phyloP scores from a whole-genome alignment of 2,329 filamentous ascomycete species.

The Tolypocladium amazonense region DNA sequence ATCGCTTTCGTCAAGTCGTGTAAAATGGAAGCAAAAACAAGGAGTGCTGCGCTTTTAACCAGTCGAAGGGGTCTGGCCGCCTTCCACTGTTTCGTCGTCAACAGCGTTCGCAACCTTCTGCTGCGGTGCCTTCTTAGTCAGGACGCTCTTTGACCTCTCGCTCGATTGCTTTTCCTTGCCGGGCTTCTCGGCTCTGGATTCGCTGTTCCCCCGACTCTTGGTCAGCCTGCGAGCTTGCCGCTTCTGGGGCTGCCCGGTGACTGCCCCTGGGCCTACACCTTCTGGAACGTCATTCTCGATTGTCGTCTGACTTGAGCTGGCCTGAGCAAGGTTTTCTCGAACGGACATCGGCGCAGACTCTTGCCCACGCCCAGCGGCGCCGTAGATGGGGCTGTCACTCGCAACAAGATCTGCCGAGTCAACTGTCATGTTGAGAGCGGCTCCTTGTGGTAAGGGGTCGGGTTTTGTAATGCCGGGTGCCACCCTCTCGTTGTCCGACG shows the following conservation, averaged over 20 bases:
- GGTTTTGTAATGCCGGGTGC: conserved; percentile 5
- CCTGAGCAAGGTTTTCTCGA: neutral
- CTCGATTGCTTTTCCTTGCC: neutral
- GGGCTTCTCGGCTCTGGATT: conserved; percentile 19
- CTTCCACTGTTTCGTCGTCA: neutral
- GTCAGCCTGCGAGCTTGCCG: conserved; percentile 29
- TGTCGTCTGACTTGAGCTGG: conserved; percentile 12
- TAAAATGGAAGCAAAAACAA: neutral
- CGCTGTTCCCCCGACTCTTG: conserved; percentile 28
- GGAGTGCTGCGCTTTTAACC: neutral
- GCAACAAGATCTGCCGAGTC: conserved; percentile 13
- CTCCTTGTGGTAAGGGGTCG: conserved; percentile 20
- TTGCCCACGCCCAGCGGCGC: conserved; percentile 2
- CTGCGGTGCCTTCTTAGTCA: conserved; percentile 22
- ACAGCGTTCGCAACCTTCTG: neutral
- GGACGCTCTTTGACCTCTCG: conserved; percentile 18
- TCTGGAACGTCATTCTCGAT: conserved; percentile 23
- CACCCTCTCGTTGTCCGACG: conserved; percentile 2
- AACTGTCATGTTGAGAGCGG: conserved; percentile 21
- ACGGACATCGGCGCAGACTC: neutral
- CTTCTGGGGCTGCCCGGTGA: conserved; percentile 16
- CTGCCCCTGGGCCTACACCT: conserved; percentile 12
- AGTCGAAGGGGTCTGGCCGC: neutral
- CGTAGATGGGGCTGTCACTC: conserved; percentile 15
- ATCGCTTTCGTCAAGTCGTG: conserved; percentile 1